phyloP scores from a whole-genome alignment of 23 red algal species.

The Gracilaria caudata region DNA sequence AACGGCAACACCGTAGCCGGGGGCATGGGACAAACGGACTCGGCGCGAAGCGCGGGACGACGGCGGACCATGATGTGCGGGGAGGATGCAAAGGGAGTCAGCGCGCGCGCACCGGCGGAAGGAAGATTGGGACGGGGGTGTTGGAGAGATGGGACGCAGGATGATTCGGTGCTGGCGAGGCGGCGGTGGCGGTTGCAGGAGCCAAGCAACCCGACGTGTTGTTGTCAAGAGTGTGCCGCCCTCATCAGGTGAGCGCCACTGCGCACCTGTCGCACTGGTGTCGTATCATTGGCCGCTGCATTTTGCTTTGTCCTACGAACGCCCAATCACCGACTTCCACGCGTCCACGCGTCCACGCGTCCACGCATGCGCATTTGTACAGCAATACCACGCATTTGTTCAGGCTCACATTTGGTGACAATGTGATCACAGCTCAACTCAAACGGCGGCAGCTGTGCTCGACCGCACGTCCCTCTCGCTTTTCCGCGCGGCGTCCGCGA shows the following conservation, averaged over 20 bases:
- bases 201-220: too few relatives aligned
- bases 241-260: conserved; percentile 1
- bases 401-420: neutral
- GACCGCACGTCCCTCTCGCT: neutral
- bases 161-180: neutral
- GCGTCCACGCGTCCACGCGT: neutral
- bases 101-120: too few relatives aligned
- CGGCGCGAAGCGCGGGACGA: neutral
- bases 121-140: neutral
- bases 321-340: neutral
- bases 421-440: neutral
- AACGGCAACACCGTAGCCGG: too few relatives aligned
- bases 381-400: neutral
- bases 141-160: neutral
- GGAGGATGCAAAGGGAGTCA: neutral
- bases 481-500: neutral
- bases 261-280: neutral
- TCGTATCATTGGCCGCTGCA: conserved; percentile 7
- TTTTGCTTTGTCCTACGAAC: neutral
- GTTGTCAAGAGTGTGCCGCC: neutral
- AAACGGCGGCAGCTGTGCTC: neutral
- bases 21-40: neutral
- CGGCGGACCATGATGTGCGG: neutral
- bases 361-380: neutral
- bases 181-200: neutral